Evolutionary conservation across 371 early-diverging fungal genomes (phyloP).

Genomic region (Choanephora cucurbitarum): DNA sequence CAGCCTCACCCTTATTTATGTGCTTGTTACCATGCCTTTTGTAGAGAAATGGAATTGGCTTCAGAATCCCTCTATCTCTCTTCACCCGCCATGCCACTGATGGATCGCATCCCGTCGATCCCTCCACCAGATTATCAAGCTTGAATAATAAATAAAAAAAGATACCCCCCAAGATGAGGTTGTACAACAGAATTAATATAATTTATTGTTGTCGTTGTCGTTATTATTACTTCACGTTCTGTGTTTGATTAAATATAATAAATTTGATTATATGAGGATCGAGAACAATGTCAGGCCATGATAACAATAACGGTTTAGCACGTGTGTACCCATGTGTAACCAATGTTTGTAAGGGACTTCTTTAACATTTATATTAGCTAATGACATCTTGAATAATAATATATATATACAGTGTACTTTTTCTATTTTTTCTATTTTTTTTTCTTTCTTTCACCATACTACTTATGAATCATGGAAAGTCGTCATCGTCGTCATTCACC

Average conservation of each 20-base stretch:
- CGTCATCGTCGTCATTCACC: neutral
- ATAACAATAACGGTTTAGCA: constrained; percentile 11
- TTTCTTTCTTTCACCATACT: no score
- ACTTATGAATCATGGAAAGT: neutral
- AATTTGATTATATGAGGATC: constrained; percentile 8
- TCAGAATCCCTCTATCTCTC: constrained; percentile 33
- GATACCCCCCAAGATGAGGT: neutral
- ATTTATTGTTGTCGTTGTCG: neutral
- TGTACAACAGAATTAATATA: neutral
- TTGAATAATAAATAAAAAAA: no score
- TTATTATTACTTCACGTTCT: neutral
- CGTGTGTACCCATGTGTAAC: constrained; percentile 1
- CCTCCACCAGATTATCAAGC: constrained; percentile 43
- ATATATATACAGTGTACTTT: no score
- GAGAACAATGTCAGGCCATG: constrained; percentile 23
- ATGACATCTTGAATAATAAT: no score
- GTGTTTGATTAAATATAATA: constrained; percentile 8
- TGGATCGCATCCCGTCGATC: constrained; percentile 42
- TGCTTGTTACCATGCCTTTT: constrained; percentile 41
- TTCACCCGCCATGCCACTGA: constrained; percentile 21
- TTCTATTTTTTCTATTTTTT: no score
- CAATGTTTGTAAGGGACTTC: no score
- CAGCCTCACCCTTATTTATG: constrained; percentile 32
- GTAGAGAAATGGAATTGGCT: constrained; percentile 39
- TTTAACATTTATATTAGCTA: no score